phyloP scores from a whole-genome alignment of 768 basidiomycete genomes.

The Rhizopogon sp. region DNA sequence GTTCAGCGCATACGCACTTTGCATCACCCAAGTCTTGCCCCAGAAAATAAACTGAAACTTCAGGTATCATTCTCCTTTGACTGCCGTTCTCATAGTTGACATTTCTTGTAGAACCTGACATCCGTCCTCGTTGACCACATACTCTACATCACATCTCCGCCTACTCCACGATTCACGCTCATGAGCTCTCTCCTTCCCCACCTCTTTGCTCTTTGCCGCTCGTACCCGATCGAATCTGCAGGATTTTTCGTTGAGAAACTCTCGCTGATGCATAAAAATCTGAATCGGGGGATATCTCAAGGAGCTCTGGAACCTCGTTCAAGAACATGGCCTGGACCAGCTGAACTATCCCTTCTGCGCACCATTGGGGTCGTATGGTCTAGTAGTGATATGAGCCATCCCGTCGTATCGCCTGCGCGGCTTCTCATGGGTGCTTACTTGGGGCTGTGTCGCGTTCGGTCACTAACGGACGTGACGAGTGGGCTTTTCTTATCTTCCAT shows the following conservation, averaged over 20 bases:
- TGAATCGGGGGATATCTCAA: constrained; percentile 72
- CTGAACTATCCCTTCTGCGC: constrained; percentile 80
- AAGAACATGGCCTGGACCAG: constrained; percentile 83
- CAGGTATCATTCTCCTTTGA: constrained; percentile 52
- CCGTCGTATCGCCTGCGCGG: constrained; percentile 80
- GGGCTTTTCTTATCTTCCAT: constrained; percentile 89
- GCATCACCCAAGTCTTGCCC: constrained; percentile 88
- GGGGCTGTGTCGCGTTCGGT: constrained; percentile 74
- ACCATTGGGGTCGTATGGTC: constrained; percentile 84
- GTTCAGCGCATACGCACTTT: constrained; percentile 87
- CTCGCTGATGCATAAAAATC: constrained; percentile 89
- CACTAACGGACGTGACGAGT: constrained; percentile 67
- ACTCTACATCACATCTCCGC: constrained; percentile 65
- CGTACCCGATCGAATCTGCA: constrained; percentile 79
- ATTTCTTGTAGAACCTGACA: constrained; percentile 51
- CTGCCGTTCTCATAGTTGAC: neutral
- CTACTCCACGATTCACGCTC: constrained; percentile 53
- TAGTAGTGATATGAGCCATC: constrained; percentile 90
- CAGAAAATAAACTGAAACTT: constrained; percentile 88
- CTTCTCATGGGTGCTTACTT: constrained; percentile 91
- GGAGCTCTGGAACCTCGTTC: constrained; percentile 57
- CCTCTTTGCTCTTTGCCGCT: constrained; percentile 67
- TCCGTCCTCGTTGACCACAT: constrained; percentile 85
- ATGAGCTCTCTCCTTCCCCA: constrained; percentile 72
- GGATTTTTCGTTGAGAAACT: constrained; percentile 79